Conservation (phyloP, 441 rosid species). For the Dalechampia spathulata region DNA sequence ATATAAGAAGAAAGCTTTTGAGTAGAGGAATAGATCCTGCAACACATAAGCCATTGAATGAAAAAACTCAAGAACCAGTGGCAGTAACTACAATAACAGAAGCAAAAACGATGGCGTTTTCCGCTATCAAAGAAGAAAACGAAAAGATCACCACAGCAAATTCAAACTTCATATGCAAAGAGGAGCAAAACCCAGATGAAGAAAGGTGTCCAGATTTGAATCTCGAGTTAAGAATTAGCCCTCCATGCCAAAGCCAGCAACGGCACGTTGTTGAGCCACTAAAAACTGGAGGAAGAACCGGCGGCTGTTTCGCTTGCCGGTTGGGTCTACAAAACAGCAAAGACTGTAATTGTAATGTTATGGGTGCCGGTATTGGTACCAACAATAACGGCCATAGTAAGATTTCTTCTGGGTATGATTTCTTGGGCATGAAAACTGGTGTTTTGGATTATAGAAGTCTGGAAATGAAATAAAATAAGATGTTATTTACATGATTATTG, state of each 20-base stretch:
- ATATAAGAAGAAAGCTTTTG: conserved; percentile 77
- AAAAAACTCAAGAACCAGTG: conserved; percentile 28
- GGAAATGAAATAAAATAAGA: conserved; percentile 57
- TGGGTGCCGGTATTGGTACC: conserved; percentile 17
- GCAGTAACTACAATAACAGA: too few relatives aligned
- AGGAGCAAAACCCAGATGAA: conserved; percentile 30
- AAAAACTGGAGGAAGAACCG: too few relatives aligned
- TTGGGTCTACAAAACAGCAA: conserved; percentile 52
- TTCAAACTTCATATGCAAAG: conserved; percentile 32
- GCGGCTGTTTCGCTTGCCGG: conserved; percentile 60
- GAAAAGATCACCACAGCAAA: conserved; percentile 11
- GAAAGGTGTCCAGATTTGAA: conserved; percentile 72
- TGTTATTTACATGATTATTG: too few relatives aligned
- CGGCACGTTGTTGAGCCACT: too few relatives aligned
- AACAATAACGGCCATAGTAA: conserved; percentile 21
- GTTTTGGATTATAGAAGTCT: conserved; percentile 57
- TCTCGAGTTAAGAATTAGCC: conserved; percentile 78
- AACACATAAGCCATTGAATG: conserved; percentile 65
- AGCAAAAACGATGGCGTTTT: conserved; percentile 37
- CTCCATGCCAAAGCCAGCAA: conserved; percentile 55
- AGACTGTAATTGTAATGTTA: conserved; percentile 42
- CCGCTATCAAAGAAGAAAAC: conserved; percentile 19
- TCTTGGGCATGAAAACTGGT: conserved; percentile 56
- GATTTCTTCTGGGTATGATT: conserved; percentile 51
- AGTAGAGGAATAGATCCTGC: conserved; percentile 89